These are phyloP conservation scores for Penicillium longicatenatum DNA, from an alignment of 495 filamentous ascomycete genomes.

Conservation along the genomic window DNA sequence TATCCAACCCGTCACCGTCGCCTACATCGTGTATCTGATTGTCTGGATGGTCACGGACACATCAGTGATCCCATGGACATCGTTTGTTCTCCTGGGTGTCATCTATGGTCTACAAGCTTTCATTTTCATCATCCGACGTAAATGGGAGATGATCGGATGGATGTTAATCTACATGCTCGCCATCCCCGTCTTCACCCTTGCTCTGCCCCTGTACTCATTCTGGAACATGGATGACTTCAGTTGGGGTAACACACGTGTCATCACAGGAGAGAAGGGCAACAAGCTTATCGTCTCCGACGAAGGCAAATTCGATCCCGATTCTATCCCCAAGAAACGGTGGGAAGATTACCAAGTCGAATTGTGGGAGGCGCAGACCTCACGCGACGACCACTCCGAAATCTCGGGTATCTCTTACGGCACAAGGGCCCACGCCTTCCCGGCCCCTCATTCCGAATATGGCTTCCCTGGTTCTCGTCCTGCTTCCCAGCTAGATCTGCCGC, in stretches of 20 bases:
- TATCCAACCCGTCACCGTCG: constrained; percentile 89
- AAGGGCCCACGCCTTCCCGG: constrained; percentile 63
- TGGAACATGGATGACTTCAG: constrained; percentile 99
- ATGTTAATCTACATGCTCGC: constrained; percentile 95
- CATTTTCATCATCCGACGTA: constrained; percentile 92
- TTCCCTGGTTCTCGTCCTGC: constrained; percentile 66
- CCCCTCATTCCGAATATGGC: constrained; percentile 44
- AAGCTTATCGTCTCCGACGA: constrained; percentile 95
- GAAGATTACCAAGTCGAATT: constrained; percentile 98
- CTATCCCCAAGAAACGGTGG: constrained; percentile 97
- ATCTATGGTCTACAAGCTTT: constrained; percentile 97
- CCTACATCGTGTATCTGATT: constrained; percentile 88
- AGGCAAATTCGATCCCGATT: constrained; percentile 93
- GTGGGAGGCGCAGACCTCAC: constrained; percentile 82
- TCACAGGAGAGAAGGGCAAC: constrained; percentile 92
- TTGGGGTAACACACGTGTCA: constrained; percentile 97
- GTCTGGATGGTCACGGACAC: constrained; percentile 63
- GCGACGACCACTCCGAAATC: constrained; percentile 87
- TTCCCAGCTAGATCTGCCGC: constrained; percentile 67
- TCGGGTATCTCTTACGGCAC: constrained; percentile 92
- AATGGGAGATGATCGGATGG: constrained; percentile 99
- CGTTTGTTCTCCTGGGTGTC: constrained; percentile 87
- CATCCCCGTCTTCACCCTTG: constrained; percentile 89
- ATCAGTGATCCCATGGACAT: constrained; percentile 71
- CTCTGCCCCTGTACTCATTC: constrained; percentile 91